These are phyloP conservation scores for Fusarium napiforme DNA, from an alignment of 2,329 filamentous ascomycete species.

Conservation along the genomic window DNA sequence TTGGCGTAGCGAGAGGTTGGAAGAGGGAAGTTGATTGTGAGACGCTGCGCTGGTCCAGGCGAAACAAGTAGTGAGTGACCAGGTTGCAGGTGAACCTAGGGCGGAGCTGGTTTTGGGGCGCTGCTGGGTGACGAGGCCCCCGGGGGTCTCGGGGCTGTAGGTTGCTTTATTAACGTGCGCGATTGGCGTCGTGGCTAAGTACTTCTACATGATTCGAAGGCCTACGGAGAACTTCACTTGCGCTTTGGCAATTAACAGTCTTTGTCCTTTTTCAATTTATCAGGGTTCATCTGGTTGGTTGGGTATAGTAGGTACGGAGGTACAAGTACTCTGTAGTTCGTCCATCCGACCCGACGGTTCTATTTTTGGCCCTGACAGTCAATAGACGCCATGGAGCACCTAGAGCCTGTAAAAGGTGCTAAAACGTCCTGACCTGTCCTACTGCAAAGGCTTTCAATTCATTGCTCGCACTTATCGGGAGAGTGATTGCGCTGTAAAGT, in stretches of 20 bases:
- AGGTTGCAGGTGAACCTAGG: slow-evolving; percentile 26
- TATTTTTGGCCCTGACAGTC: not conserved
- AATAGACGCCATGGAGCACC: not conserved
- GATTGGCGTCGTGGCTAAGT: slow-evolving; percentile 11
- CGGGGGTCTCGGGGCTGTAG: slow-evolving; percentile 17
- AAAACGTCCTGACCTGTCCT: not conserved
- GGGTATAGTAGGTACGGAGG: not conserved
- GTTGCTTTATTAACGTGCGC: not conserved
- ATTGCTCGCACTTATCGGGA: not conserved
- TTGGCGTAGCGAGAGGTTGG: slow-evolving; percentile 41
- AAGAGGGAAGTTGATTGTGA: slow-evolving; percentile 44
- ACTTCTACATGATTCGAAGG: slow-evolving; percentile 5
- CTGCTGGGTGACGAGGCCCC: slow-evolving; percentile 47
- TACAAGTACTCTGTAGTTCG: not conserved
- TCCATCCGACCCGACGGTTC: not conserved
- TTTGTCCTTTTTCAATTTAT: slow-evolving; percentile 1
- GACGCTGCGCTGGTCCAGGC: slow-evolving; percentile 45
- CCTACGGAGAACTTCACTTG: not conserved
- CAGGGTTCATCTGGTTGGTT: not conserved
- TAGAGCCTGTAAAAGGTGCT: not conserved
- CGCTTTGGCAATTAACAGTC: not conserved
- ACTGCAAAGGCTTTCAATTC: not conserved
- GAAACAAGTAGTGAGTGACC: slow-evolving; percentile 43
- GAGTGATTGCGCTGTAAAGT: not conserved
- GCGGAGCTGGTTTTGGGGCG: slow-evolving; percentile 30